Evolutionary conservation across 495 filamentous ascomycete species (phyloP).

Genomic region (Aspergillus steynii): DNA sequence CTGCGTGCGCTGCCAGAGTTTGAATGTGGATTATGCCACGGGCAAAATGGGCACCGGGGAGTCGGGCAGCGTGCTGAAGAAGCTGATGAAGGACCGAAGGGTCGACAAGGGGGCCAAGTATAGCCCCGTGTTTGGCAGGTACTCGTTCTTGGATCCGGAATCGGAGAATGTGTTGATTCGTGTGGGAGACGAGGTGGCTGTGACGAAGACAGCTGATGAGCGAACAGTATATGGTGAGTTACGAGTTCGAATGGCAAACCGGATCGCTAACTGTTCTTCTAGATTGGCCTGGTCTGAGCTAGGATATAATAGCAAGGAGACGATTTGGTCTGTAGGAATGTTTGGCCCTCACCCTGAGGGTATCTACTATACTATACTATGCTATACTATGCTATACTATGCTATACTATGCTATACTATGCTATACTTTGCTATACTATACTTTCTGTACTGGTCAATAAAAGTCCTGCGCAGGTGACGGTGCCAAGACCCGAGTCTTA

Average conservation of each 20-base stretch:
- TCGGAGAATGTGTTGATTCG: slow-evolving; percentile 40
- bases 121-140: slow-evolving; percentile 82
- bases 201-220: slow-evolving; percentile 57
- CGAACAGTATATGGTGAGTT: slow-evolving; percentile 64
- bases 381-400: neutral
- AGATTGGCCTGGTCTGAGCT: neutral
- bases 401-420: neutral
- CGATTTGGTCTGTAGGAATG: neutral
- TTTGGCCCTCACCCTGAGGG: neutral
- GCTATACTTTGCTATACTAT: neutral
- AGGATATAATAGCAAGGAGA: neutral
- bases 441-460: no score
- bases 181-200: slow-evolving; percentile 70
- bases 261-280: neutral
- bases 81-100: slow-evolving; percentile 72
- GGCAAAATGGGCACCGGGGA: slow-evolving; percentile 65
- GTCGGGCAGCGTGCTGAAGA: slow-evolving; percentile 70
- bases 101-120: slow-evolving; percentile 74
- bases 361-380: neutral
- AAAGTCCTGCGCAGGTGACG: neutral
- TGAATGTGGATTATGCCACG: slow-evolving; percentile 83
- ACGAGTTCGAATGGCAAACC: neutral
- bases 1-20: slow-evolving; percentile 72
- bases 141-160: slow-evolving; percentile 60
- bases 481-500: neutral